Evolutionary conservation across 2,329 filamentous ascomycete genomes (phyloP), one percentile per base, ranked within the genome.

Genomic region (Colletotrichum sp.): DNA sequence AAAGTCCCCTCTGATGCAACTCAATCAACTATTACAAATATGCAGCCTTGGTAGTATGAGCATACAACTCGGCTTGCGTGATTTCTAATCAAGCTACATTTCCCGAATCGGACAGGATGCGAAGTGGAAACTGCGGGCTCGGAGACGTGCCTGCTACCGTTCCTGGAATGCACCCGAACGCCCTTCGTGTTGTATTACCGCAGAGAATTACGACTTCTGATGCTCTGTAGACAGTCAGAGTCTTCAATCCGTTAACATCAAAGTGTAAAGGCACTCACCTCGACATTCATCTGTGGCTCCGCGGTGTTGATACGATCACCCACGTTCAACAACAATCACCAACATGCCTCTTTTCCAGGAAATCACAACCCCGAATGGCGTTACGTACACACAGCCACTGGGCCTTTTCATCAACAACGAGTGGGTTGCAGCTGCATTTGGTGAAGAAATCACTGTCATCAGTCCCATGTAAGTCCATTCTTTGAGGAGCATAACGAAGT

Each of bases 181-280:
- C 26, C 26, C 26, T 26, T 26, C 26, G 26, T 26, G 26, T 26
- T 26, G 26, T 6, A 26, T 26, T 26, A 26, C 26, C 26, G 5
- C 26, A 26, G 26, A 26, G 5, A 26, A 26, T 26, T 26, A 26
- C 26, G 26, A 26, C 26, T 26, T 24, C 39, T 44, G 18, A 44
- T 44, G 8, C 10, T n/a, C 1, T n/a, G 39, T 5, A 44, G 5
- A 44, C 18, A 3, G 0, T 5, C 39, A 44, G 1, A 44, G 18
- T 44, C 39, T 18, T 2, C 16, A 44, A 1, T 2, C 8, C 18
- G 3, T n/a, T 2, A n/a, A n/a, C 0, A 44, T 1, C 2, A 6
- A 44, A 44, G 39, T n/a, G 1, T 44, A n/a, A 44, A 44, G 39
- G 3, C 18, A 44, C 36, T 5, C 24, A 5, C 24, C 24, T 26